phyloP scores from a whole-genome alignment of 139 green algal species.

The Nannochloris sp. region DNA sequence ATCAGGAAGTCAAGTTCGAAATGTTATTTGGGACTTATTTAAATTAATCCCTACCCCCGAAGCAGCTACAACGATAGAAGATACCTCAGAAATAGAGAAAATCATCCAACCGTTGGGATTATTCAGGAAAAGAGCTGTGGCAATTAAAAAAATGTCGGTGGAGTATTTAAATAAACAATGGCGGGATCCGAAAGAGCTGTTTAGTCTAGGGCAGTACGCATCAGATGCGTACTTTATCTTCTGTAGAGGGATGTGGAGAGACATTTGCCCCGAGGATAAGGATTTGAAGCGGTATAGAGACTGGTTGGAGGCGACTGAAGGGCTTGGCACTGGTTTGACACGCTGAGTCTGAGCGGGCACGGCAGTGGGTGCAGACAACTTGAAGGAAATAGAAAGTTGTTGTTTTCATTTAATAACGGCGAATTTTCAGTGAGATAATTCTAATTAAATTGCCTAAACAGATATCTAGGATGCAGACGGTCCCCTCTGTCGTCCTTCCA shows the following conservation, averaged over 20 bases:
- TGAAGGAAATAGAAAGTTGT: too few relatives aligned
- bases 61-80: constrained; percentile 33
- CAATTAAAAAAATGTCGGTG: constrained; percentile 64
- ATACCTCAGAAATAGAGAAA: constrained; percentile 24
- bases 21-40: constrained; percentile 77
- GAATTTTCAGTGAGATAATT: too few relatives aligned
- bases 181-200: constrained; percentile 67
- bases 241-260: constrained; percentile 48
- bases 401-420: too few relatives aligned
- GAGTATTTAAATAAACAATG: constrained; percentile 80
- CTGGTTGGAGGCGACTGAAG: constrained; percentile 57
- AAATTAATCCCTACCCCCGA: constrained; percentile 56
- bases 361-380: too few relatives aligned
- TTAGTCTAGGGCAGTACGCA: constrained; percentile 76
- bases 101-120: constrained; percentile 81
- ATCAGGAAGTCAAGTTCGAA: constrained; percentile 62
- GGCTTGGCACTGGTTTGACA: constrained; percentile 35
- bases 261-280: constrained; percentile 42
- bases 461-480: neutral
- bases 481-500: neutral
- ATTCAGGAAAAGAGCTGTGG: constrained; percentile 58
- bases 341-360: too few relatives aligned
- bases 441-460: neutral
- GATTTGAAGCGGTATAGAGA: constrained; percentile 48
- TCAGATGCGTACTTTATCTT: constrained; percentile 90